Evolutionary conservation across 2,329 filamentous ascomycete genomes (phyloP).

Genomic region (Fusarium sp.): DNA sequence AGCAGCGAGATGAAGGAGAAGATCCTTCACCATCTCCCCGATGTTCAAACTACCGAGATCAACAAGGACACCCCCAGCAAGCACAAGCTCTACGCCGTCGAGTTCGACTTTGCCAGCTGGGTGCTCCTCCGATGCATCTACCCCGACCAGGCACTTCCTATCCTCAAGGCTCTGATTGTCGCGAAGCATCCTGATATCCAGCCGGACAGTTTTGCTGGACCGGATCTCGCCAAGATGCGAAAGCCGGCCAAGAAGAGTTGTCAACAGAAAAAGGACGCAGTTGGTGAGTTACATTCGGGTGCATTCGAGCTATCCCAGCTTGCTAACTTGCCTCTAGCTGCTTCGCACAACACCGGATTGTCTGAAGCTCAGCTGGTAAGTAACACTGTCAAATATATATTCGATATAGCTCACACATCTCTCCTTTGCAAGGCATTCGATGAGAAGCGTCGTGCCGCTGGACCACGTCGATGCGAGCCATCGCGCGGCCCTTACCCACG

Average conservation of each 20-base stretch:
- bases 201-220: background rate
- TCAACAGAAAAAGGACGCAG: too few species aligned
- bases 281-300: background rate
- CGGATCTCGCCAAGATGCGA: background rate
- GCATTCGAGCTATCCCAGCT: background rate
- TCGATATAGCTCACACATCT: too few species aligned
- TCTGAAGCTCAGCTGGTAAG: background rate
- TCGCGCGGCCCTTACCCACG: background rate
- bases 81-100: constrained; percentile 8
- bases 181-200: constrained; percentile 15
- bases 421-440: background rate
- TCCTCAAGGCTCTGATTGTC: constrained; percentile 1
- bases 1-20: background rate
- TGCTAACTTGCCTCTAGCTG: background rate
- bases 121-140: constrained; percentile 22
- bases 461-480: background rate
- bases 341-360: background rate
- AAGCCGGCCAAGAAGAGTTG: background rate
- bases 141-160: background rate
- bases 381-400: too few species aligned
- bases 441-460: background rate
- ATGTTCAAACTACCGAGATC: background rate
- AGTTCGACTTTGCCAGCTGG: constrained; percentile 22
- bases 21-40: background rate
- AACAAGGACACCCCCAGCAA: constrained; percentile 6